These are phyloP conservation scores for Parastagonospora nodorum DNA, from an alignment of 2,329 filamentous ascomycete species.

Conservation along the genomic window DNA sequence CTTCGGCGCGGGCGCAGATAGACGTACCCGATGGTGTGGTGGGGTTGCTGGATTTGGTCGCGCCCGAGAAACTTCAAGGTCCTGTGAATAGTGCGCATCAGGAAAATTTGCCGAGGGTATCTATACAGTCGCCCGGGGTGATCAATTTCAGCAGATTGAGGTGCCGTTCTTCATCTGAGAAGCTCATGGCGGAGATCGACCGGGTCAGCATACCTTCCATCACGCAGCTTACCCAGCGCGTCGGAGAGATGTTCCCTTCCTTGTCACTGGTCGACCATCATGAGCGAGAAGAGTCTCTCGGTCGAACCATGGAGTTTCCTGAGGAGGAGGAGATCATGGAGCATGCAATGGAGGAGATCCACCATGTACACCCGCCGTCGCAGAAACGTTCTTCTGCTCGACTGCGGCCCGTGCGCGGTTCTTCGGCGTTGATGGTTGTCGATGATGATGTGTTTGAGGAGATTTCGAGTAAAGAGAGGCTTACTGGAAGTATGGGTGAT, in stretches of 20 bases:
- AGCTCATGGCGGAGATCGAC: constrained; percentile 50
- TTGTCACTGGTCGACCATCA: constrained; percentile 47
- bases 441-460: constrained; percentile 43
- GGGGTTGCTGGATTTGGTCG: constrained; percentile 40
- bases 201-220: constrained; percentile 54
- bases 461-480: constrained; percentile 29
- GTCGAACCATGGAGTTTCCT: constrained; percentile 41
- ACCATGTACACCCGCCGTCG: constrained; percentile 33
- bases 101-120: neutral
- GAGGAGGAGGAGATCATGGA: constrained; percentile 47
- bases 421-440: constrained; percentile 37
- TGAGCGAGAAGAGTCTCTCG: constrained; percentile 34
- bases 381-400: constrained; percentile 43
- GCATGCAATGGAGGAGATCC: constrained; percentile 37
- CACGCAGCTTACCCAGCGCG: constrained; percentile 50
- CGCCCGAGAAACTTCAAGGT: constrained; percentile 16
- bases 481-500: constrained; percentile 1
- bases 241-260: constrained; percentile 53
- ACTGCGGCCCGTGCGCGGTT: constrained; percentile 40
- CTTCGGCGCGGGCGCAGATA: constrained; percentile 38
- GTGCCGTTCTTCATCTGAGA: constrained; percentile 47
- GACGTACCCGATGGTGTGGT: constrained; percentile 36
- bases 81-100: constrained; percentile 18
- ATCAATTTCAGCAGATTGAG: constrained; percentile 18
- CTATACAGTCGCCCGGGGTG: constrained; percentile 11